Evolutionary conservation across 176 grass and related monocot species (phyloP), one percentile per base, ranked within the genome.

Genomic region (Tillandsia leiboldiana): DNA sequence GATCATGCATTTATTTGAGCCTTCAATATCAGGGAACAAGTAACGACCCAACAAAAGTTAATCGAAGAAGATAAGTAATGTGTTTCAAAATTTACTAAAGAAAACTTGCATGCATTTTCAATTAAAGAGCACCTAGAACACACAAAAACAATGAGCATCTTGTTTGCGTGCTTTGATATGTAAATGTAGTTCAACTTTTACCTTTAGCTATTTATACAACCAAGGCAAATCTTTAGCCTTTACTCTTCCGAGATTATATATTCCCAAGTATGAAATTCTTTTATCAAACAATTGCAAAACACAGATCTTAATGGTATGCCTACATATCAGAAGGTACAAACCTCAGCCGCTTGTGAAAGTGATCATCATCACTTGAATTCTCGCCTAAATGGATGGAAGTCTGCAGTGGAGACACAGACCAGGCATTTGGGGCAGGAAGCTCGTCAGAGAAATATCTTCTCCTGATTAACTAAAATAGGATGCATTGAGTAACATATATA

Each of bases 381-480:
- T 93, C 87, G 48, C 86, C 83, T 73, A 82, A 79, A 83, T 73
- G 83, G 67, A 81, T 58, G 29, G 82, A 81, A 48, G 76, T 80
- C 26, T 87, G 79, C 62, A 80, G 76, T 33, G 87, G 82, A 70
- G 69, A 71, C 15, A 81, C 59, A 13, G 87, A 82, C 94, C 94
- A 99, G 74, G 84, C 66, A 61, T 67, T 93, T 72, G 86, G 74
- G 14, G 80, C 66, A 64, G 87, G 94, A 72, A 93, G 71, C 51
- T 99, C 94, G 64, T 90, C 88, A 7, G 82, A 93, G 71, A 99
- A 93, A 79, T 99, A 99, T 33, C 94, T 87, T 73, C 94, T 99
- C 70, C 86, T 85, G 76, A 99, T 99, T 80, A 99, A 90, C 94
- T 99, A 86, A 77, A 93, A 80, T 24, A 61, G 14, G 13, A 80